Base-by-base conservation (phyloP, 1,284 basidiomycete species). In the Mycena sp. region DNA sequence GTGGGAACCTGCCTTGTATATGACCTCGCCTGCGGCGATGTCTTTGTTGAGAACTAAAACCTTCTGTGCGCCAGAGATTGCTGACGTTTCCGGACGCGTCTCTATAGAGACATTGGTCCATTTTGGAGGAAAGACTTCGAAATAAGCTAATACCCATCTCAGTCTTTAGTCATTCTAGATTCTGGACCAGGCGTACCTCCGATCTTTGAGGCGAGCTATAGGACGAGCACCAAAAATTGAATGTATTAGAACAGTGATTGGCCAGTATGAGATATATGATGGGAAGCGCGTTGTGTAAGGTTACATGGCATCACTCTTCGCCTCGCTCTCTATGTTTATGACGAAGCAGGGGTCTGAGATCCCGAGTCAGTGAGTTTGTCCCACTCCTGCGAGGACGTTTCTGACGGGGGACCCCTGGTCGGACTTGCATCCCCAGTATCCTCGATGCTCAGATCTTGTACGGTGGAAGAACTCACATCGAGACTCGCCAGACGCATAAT, bases 401-500 rank as follows among this genome's bases (percentile, higher is more conserved):
- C 92, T 57, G 92, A 94, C 45, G 90, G 91, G 63, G 91, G 89
- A 40, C 80, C 76, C 73, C 83, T 80, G 56, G 81, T 83, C 57
- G 85, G 87, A 75, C 87, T 88, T 71, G 79, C 79, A 71, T 89
- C 85, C 64, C 82, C 84, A 70, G 87, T 85, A 62, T 84, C 82
- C 67, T 79, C 79, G 73, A 70, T 65, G 72, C 74, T 67, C 57
- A 71, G 43, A 69, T 73, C 61, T 59, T 69, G 73, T 70, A 70
- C 72, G 74, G 82, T 77, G 78, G 83, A 73, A 66, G 78, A 74
- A 92, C 92, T 94, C 81, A 96, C 94, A 81, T 96, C 94, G 80
- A 94, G 79, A 70, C 91, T 90, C 70, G 92, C 92, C 78, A 98
- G 82, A 72, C 96, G 88, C 87, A 98, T 91, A 67, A 99, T 86